Percentiles rank a stretch among this genome's conserved stretches.
Evolutionary conservation across 73 alveolate species (phyloP).

Genomic region (Symbiodinium natans): DNA sequence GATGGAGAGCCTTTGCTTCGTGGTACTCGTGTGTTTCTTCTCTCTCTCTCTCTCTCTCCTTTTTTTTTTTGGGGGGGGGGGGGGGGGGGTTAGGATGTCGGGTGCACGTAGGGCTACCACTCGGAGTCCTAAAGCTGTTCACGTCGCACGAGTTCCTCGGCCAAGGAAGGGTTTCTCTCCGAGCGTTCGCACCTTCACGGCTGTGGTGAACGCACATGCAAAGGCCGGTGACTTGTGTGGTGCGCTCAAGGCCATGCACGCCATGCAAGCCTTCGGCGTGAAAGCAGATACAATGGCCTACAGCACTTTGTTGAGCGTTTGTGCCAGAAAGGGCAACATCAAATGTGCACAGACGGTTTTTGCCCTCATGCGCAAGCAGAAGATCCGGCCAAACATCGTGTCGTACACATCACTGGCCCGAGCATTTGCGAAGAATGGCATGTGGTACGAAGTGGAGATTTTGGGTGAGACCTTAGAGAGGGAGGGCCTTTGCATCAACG

Average conservation of each 20-base stretch:
- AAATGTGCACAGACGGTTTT: not conserved
- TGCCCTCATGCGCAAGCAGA: not conserved
- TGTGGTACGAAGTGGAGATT: not conserved
- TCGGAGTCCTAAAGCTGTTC: too few relatives aligned
- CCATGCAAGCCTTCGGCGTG: not conserved
- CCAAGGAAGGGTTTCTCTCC: too few relatives aligned
- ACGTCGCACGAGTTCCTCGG: too few relatives aligned
- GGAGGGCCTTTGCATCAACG: slow-evolving; percentile 38
- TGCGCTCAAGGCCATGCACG: not conserved
- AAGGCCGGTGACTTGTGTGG: too few relatives aligned
- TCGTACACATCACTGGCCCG: not conserved
- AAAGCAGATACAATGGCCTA: not conserved
- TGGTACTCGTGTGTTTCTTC: too few relatives aligned
- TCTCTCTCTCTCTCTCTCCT: too few relatives aligned
- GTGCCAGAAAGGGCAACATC: not conserved
- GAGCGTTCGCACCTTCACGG: too few relatives aligned
- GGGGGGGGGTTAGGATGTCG: too few relatives aligned
- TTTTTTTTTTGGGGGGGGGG: too few relatives aligned
- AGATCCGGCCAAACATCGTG: not conserved
- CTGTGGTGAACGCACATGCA: too few relatives aligned
- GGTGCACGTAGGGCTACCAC: too few relatives aligned
- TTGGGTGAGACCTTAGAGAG: not conserved
- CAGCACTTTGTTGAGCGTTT: not conserved
- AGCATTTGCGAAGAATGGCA: not conserved
- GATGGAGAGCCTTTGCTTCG: too few relatives aligned